phyloP scores from a whole-genome alignment of 192 early-diverging fungal genomes.

The Umbelopsis isabellina region DNA sequence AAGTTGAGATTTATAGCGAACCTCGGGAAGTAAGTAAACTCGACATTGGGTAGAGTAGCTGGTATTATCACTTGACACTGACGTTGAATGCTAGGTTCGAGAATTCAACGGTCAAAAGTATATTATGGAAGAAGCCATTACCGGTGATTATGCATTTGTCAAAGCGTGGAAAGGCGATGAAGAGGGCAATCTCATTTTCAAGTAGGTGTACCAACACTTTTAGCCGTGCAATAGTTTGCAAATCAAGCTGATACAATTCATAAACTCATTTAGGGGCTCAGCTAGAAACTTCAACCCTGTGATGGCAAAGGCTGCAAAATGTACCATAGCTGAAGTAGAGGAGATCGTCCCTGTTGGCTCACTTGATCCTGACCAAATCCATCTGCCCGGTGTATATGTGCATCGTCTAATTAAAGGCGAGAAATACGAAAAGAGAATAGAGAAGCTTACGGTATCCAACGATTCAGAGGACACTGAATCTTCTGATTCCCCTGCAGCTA shows the following conservation, averaged over 20 bases:
- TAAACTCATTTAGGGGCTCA: slow-evolving; percentile 39
- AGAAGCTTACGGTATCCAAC: slow-evolving; percentile 60
- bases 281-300: slow-evolving; percentile 81
- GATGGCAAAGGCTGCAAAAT: slow-evolving; percentile 74
- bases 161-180: slow-evolving; percentile 88
- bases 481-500: slow-evolving; percentile 41
- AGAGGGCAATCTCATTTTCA: slow-evolving; percentile 77
- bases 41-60: background rate
- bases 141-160: slow-evolving; percentile 73
- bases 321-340: slow-evolving; percentile 80
- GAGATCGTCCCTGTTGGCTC: slow-evolving; percentile 74
- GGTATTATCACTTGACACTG: background rate
- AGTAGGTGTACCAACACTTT: background rate
- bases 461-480: slow-evolving; percentile 37
- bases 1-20: slow-evolving; percentile 55
- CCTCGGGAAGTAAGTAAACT: slow-evolving; percentile 57
- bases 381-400: slow-evolving; percentile 75
- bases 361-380: slow-evolving; percentile 71
- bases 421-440: slow-evolving; percentile 75
- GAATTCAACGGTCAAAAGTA: slow-evolving; percentile 68
- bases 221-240: background rate
- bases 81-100: slow-evolving; percentile 29
- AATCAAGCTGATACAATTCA: background rate
- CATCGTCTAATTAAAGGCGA: slow-evolving; percentile 74
- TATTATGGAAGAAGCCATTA: slow-evolving; percentile 79